phyloP scores from a whole-genome alignment of 78 protist species.

The Emiliania huxleyi region DNA sequence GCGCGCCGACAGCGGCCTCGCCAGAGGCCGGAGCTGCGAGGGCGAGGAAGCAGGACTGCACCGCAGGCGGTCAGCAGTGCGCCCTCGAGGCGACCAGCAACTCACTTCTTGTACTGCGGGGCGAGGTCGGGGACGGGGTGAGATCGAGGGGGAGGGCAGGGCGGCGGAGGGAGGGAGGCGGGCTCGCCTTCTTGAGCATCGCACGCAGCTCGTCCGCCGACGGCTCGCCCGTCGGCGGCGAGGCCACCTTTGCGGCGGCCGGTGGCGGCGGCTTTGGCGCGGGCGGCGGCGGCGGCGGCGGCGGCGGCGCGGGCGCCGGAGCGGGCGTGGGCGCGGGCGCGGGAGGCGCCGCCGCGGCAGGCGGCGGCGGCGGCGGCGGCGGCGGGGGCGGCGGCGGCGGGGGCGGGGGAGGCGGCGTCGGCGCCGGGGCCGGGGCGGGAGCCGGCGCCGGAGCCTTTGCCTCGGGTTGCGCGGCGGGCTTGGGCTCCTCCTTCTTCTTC shows the following conservation, averaged over 20 bases:
- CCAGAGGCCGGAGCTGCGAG: too few species aligned
- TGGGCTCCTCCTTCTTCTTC: not conserved
- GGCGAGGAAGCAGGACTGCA: too few species aligned
- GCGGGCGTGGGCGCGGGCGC: not conserved
- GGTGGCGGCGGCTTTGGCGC: not conserved
- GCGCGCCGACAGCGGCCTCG: too few species aligned
- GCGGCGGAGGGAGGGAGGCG: too few species aligned
- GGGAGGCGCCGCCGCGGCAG: not conserved
- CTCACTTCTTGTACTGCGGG: not conserved
- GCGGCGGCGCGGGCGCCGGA: not conserved
- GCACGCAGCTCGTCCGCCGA: not conserved
- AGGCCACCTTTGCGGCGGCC: not conserved
- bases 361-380: not conserved
- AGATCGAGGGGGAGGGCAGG: too few species aligned
- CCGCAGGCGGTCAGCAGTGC: too few species aligned
- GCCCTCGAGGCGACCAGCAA: not conserved
- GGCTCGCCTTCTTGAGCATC: not conserved
- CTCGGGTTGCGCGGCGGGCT: not conserved
- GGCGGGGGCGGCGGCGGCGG: not conserved
- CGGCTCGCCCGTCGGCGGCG: not conserved
- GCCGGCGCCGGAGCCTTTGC: not conserved
- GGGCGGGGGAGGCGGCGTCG: not conserved
- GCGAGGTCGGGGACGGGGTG: too few species aligned
- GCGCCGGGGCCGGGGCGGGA: not conserved
- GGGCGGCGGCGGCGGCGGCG: constrained; percentile 4